Conservation (phyloP, 106 monocot genomes). For the Posidonia australis region DNA sequence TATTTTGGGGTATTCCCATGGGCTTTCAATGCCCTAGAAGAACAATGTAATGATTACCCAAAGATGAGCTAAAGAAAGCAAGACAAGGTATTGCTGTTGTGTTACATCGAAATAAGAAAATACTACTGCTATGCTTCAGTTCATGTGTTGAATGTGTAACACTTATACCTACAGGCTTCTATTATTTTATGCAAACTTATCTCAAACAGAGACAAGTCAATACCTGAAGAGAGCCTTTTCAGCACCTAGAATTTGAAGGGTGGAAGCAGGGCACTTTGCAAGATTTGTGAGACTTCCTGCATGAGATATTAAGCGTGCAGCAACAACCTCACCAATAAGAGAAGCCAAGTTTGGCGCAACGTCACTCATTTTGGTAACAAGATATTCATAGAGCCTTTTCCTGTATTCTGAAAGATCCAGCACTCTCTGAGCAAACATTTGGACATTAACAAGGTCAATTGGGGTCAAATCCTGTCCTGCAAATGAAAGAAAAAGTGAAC, state of each 20-base stretch:
- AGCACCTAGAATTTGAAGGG: conserved; percentile 93
- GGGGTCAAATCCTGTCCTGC: conserved; percentile 86
- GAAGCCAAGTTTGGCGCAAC: conserved; percentile 88
- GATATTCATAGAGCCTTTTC: conserved; percentile 79
- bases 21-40: conserved; percentile 69
- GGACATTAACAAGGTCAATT: conserved; percentile 83
- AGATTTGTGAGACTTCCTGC: conserved; percentile 90
- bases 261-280: conserved; percentile 84
- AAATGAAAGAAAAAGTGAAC: neutral
- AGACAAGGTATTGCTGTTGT: no score
- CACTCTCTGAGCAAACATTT: conserved; percentile 74
- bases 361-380: conserved; percentile 85
- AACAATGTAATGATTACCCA: neutral
- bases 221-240: conserved; percentile 98
- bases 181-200: no score
- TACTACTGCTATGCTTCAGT: no score
- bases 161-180: no score
- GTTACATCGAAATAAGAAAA: no score
- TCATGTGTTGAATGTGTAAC: no score
- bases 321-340: conserved; percentile 87
- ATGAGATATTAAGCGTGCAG: conserved; percentile 87
- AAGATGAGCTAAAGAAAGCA: neutral
- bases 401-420: conserved; percentile 78
- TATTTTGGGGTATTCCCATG: conserved; percentile 91
- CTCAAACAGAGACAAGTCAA: neutral